Base-by-base conservation (phyloP, 345 rosid species). In the Eucalyptus fibrosa region DNA sequence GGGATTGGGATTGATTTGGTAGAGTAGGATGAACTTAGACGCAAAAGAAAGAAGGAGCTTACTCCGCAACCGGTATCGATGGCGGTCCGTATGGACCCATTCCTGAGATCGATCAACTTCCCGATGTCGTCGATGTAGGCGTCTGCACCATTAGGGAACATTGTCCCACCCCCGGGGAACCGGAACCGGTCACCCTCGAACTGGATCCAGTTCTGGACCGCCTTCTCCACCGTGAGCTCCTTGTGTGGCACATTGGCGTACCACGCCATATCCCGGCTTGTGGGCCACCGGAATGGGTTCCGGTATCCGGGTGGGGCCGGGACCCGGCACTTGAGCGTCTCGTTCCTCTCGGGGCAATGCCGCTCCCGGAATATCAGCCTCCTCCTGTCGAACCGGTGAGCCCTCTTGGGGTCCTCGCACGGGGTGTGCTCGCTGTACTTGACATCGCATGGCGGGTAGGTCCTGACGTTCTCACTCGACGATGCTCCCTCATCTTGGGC, bases 41-140 rank as follows among this genome's bases (percentile, higher is more conserved):
- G 24, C 24, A 26, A 77, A 77, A 12, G 42, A 40, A 55, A 62
- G 59, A 81, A 56, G 11, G 19, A 59, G 87, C 94, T 26, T 93
- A 95, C 97, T 92, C 96, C 97, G 89, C 97, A 95, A 7, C 97
- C 97, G 7, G 97, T 95, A 85, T 95, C 97, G 37, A 95, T 90
- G 90, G 96, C 96, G 42, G 97, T 95, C 17, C 97, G 91, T 26
- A 95, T 92, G 1, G 95, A 92, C 23, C 97, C 97, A 37, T 92
- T 93, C 30, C 88, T 88, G 67, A 95, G 94, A 90, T 94, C 86
- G 42, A 95, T 95, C 91, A 95, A 86, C 89, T 90, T 92, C 16
- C 92, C 96, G 37, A 95, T 93, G 44, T 94, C 93, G 7, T 95
- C 95, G 16, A 95, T 93, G 59, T 95, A 95, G 4, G 95, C 95